These are phyloP conservation scores for Aspergillus nomiae DNA, from an alignment of 2,329 filamentous ascomycete species.

Conservation along the genomic window DNA sequence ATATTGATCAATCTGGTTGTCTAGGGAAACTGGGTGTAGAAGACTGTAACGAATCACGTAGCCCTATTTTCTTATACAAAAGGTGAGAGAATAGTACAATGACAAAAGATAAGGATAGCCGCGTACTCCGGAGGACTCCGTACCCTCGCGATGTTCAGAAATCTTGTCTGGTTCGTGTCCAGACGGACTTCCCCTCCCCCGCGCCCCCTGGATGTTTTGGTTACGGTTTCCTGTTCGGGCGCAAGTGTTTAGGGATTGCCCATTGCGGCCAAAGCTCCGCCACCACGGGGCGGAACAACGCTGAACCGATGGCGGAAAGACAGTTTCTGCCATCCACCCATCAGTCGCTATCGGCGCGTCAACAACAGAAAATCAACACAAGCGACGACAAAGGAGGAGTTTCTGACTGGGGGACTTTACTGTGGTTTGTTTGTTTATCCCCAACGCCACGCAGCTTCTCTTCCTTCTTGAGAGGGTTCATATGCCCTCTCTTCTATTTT, in stretches of 20 bases:
- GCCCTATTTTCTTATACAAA: background rate
- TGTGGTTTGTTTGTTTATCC: conserved; percentile 8
- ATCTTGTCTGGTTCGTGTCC: background rate
- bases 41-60: background rate
- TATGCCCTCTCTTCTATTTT: background rate
- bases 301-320: conserved; percentile 27
- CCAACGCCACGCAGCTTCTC: background rate
- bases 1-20: conserved; percentile 1
- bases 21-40: background rate
- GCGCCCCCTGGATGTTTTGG: conserved; percentile 22
- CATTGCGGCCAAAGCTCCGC: conserved; percentile 17
- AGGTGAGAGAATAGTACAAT: background rate
- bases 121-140: background rate
- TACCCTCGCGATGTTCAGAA: background rate
- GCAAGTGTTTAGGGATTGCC: conserved; percentile 38
- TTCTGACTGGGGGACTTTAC: background rate
- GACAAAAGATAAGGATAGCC: background rate
- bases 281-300: conserved; percentile 29
- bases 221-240: conserved; percentile 21
- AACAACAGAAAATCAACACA: conserved; percentile 25
- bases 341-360: conserved; percentile 28
- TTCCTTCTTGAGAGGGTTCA: background rate
- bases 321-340: conserved; percentile 21
- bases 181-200: conserved; percentile 13
- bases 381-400: conserved; percentile 12